Base-by-base conservation (phyloP, 2,329 filamentous ascomycete genomes). In the Ophiostoma triangulosporum region DNA sequence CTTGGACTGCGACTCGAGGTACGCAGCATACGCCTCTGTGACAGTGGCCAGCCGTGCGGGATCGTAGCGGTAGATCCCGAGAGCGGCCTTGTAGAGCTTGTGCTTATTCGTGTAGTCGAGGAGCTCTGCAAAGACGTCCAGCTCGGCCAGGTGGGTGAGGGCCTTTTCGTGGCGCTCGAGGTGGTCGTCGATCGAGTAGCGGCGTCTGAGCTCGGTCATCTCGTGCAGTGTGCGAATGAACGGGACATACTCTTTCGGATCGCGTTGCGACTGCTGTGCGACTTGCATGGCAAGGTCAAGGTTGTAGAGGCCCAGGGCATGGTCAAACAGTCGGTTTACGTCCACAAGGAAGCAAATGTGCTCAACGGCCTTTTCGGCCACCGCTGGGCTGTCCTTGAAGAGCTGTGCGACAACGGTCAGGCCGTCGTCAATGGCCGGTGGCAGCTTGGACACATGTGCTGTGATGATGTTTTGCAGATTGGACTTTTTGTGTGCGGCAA, bases 281-380 rank as follows among this genome's bases (percentile, higher is more conserved):
- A 98, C 87, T 6, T 96, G 74, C 11, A 98, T 74, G 3, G 91
- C 84, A 7, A 98, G 79, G 11, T 95, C 88, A 3, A 98, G 78
- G 62, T 97, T 83, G 65, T 98, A 98, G 2, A 97, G 73, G 1
- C 90, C 90, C 2, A 98, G 74, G 0, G 93, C 87, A 56, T 90
- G 83, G 57, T 96, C 88, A 62, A 95, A 98, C 0, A 98, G 78
- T 36, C 83, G 82, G 65, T 96, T 94, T 46, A 94, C 85, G 66
- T 98, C 93, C 0, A 90, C 88, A 40, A 98, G 76, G 73, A 98
- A 98, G 73, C 89, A 97, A 56, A 98, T 96, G 63, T 98, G 93
- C 64, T 96, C 89, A 22, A 96, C 84, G 0, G 91, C 91, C 65
- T 84, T 84, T 60, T 97, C 91, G 0, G 88, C 88, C 59, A 90